Evolutionary conservation across 1,284 basidiomycete genomes (phyloP), one percentile per base, ranked within the genome.

Genomic region (Grifola frondosa): DNA sequence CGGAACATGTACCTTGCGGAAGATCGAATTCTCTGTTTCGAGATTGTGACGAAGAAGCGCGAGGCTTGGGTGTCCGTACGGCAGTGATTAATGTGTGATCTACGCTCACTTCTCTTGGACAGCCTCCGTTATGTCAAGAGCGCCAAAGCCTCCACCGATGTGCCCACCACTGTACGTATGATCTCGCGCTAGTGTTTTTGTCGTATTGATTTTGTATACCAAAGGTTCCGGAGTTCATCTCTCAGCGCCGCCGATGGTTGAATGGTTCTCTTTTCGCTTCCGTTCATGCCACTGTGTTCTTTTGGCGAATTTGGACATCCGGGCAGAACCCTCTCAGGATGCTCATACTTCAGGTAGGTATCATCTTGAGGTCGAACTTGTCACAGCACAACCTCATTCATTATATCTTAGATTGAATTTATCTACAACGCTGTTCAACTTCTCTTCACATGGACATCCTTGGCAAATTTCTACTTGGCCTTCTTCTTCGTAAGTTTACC

Each of bases 21-120:
- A 61, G 94, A 97, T 71, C 90, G 96, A 59, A 97, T 98, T 51
- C 71, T 97, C 32, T 98, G 95, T 67, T 99, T 97, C 67, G 96
- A 98, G 68, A 91, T 99, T 38, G 91, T 97, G 37, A 95, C 94
- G 5, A 98, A 97, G 75, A 88, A 88, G 62, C 70, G 70, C 20
- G 86, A 89, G 62, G 84, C 80, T 32, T 90, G 87, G 88, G 75
- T 80, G 84, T 88, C 70, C 56, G 86, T 74, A 15, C 30, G 46
- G 16, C 28, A 9, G n/a, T 25, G n/a, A 15, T 11, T 16, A 13
- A 25, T n/a, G 12, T 2, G n/a, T 29, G 17, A 37, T 15, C 22
- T 24, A 6, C 23, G 53, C 41, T 45, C 17, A 33, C 40, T 15
- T 11, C 30, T 11, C n/a, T 35, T 45, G 30, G 47, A 25, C 52